phyloP scores from a whole-genome alignment of 495 filamentous ascomycete species.

The Stereocaulon alpinum region DNA sequence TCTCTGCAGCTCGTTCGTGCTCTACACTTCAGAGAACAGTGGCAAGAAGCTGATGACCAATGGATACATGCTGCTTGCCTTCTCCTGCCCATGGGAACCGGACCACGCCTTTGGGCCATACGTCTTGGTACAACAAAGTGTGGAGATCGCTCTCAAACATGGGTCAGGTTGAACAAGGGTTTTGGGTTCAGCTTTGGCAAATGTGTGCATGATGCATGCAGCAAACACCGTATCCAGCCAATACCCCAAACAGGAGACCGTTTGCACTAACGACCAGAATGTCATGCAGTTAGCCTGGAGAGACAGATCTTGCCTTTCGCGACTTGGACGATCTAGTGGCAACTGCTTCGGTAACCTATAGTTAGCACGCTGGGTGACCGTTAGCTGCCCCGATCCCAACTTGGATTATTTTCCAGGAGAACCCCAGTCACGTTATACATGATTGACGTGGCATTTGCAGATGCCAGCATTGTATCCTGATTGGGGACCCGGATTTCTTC shows the following conservation, averaged over 20 bases:
- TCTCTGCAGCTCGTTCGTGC: not conserved
- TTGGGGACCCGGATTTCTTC: not conserved
- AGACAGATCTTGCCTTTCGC: not conserved
- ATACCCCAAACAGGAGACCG: not conserved
- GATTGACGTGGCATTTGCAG: conserved; percentile 5
- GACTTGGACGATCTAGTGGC: not conserved
- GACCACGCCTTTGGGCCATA: no score
- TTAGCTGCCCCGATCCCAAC: no score
- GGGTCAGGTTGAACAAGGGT: not conserved
- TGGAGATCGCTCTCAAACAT: not conserved
- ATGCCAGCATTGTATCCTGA: not conserved
- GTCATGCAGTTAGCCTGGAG: conserved; percentile 5
- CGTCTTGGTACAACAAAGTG: no score
- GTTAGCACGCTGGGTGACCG: not conserved
- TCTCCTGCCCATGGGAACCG: no score
- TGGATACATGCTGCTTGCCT: no score
- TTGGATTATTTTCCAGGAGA: no score
- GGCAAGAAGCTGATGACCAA: no score
- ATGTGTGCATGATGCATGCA: conserved; percentile 1
- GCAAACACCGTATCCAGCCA: not conserved
- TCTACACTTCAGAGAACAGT: not conserved
- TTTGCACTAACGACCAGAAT: not conserved
- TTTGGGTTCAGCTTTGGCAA: not conserved
- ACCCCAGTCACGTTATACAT: not conserved
- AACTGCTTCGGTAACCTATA: conserved; percentile 4